Base-by-base conservation (phyloP, 495 filamentous ascomycete species). In the Amniculicola lignicola region DNA sequence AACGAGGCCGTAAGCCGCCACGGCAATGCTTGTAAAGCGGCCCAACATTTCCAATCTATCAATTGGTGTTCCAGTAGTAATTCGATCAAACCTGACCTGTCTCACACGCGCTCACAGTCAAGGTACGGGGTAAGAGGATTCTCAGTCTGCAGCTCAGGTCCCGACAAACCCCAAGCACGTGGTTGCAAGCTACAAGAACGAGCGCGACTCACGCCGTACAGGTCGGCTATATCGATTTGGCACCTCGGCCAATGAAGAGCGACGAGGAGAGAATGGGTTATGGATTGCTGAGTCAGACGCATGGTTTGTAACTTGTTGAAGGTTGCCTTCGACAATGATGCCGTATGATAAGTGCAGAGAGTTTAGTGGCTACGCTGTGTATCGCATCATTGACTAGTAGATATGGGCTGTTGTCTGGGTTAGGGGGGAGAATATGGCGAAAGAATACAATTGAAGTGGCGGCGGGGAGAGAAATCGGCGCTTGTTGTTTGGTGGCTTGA, bases 151-250 rank as follows among this genome's bases (percentile, higher is more conserved):
- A n/a, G 36, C 36, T 39, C 36, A 15, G 4, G 36, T 39, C n/a
- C 36, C 12, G 36, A 39, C 36, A 39, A 39, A 39, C 14, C n/a
- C 36, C 14, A 39, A 18, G 36, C 36, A 15, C 36, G 36, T 39
- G 14, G 36, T 14, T 39, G 19, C 36, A 39, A 39, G 19, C 19
- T 39, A 39, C 12, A 39, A 39, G 36, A 39, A 39, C 36, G 36
- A 39, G n/a, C 36, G 36, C 36, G 36, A 39, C n/a, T 39, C 36
- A 15, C 19, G 36, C 14, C 36, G 36, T 39, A 39, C 36, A 39
- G 36, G 36, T 39, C 36, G 36, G 36, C 19, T 39, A 39, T 39
- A 15, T 4, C 36, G n/a, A 39, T 39, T 18, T 39, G 36, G 36
- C 4, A 3, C 12, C 36, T 39, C 36, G 36, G 36, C 36, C 36